These are phyloP conservation scores for Aquanectria penicillioides DNA, from an alignment of 2,329 filamentous ascomycete genomes.

Conservation along the genomic window DNA sequence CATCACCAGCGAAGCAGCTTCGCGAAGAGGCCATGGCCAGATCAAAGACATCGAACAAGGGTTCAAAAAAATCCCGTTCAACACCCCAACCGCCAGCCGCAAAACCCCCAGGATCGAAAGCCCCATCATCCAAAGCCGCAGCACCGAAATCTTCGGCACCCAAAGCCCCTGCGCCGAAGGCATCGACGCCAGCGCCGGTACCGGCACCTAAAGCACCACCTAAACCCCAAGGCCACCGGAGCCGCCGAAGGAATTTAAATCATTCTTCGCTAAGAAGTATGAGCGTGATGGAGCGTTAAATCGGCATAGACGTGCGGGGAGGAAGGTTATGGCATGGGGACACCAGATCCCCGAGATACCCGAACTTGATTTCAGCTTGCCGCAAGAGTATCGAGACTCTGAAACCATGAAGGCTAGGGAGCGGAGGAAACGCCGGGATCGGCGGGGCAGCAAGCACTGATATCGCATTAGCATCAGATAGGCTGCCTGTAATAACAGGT, in stretches of 20 bases:
- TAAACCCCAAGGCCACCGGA: constrained; percentile 47
- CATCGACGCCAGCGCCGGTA: too few species aligned
- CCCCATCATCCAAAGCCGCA: neutral
- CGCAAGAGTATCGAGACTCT: constrained; percentile 69
- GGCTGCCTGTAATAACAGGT: constrained; percentile 32
- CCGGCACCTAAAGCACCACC: neutral
- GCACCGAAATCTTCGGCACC: constrained; percentile 28
- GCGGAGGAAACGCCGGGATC: constrained; percentile 69
- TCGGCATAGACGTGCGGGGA: constrained; percentile 73
- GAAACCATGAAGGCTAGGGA: constrained; percentile 68
- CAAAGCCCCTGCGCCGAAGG: constrained; percentile 21
- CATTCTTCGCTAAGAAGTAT: constrained; percentile 85
- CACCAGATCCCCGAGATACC: constrained; percentile 78
- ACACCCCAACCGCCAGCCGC: constrained; percentile 37
- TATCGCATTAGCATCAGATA: constrained; percentile 16
- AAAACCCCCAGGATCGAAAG: constrained; percentile 15
- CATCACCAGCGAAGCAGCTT: constrained; percentile 72
- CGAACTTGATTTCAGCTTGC: constrained; percentile 79
- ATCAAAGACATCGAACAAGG: constrained; percentile 53
- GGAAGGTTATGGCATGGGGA: constrained; percentile 83
- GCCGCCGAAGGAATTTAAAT: constrained; percentile 75
- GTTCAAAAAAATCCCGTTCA: constrained; percentile 45
- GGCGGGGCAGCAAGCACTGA: constrained; percentile 60
- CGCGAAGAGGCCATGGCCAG: constrained; percentile 75
- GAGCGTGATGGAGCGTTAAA: constrained; percentile 83